These are phyloP conservation scores for Colletotrichum scovillei DNA, from an alignment of 2,329 filamentous ascomycete genomes.

Conservation along the genomic window DNA sequence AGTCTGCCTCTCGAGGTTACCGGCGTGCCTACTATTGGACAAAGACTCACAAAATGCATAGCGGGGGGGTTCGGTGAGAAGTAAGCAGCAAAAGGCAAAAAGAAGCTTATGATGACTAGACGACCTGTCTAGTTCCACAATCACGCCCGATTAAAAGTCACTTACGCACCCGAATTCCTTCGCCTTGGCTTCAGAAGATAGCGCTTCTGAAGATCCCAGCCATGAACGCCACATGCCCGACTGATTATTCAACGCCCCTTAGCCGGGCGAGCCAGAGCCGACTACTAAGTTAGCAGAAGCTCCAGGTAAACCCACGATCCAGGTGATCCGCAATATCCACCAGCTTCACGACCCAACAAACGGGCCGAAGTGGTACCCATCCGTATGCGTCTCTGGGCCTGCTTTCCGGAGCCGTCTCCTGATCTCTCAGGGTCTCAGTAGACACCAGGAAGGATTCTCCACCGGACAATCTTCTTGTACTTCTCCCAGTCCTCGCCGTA, in stretches of 20 bases:
- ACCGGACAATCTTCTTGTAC: constrained; percentile 86
- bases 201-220: not conserved
- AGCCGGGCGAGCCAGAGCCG: not conserved
- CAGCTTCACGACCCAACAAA: constrained; percentile 7
- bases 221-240: constrained; percentile 20
- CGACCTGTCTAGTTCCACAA: not conserved
- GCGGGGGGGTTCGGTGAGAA: not conserved
- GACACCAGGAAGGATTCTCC: constrained; percentile 84
- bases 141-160: not conserved
- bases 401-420: not conserved
- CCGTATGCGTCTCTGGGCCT: constrained; percentile 7
- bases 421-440: constrained; percentile 65
- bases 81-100: not conserved
- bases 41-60: not conserved
- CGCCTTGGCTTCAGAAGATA: not conserved
- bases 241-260: not conserved
- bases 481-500: constrained; percentile 93
- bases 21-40: not conserved
- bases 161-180: not conserved
- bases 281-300: too few relatives aligned
- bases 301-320: not conserved
- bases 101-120: not conserved
- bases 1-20: too few relatives aligned
- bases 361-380: not conserved
- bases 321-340: not conserved